Evolutionary conservation across 1,139 yeast genomes (phyloP), one percentile per base, ranked within the genome.

Genomic region (Taphrina communis): DNA sequence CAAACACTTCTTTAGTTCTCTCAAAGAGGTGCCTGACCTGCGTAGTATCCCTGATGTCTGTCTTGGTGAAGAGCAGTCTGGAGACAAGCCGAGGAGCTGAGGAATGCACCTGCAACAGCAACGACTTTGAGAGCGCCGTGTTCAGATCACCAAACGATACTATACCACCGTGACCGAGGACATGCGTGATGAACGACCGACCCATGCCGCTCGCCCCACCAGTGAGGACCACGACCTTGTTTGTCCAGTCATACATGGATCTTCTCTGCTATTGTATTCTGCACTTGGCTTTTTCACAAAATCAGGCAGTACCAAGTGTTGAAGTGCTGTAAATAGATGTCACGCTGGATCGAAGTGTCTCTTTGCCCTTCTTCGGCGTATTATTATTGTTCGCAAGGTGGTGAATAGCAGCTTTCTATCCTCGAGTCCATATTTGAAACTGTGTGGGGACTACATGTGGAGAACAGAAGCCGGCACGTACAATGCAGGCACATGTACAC

Each of bases 141-240:
- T 63, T 63, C 56, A 63, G 21, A n/a, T 63, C 67, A 3, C 67
- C 67, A 55, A 63, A 63, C 6, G 67, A 63, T 7, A 63, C 67
- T 12, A 44, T 56, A 6, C 67, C 61, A 2, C 67, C 67, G 14
- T 39, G 61, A 31, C 53, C 44, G 17, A 63, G 61, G 39, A 63
- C 44, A 39, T 63, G 61, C 21, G 61, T 55, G 50, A 63, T 44
- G 48, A 63, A 63, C 9, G 55, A 63, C n/a, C 60, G 53, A 21
- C 67, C 67, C 67, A 63, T 63, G 39, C 67, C 67, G n/a, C 55
- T 42, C 17, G 67, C 60, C 8, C 67, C 67, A 39, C 67, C 67
- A 31, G 67, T 63, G 41, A 63, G 59, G 21, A 63, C 67, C 14
- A 63, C 67, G 12, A 55, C 61, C 46, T 63, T 63, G 46, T 63